phyloP scores from a whole-genome alignment of 73 alveolate species.

The Tetrahymena malaccensis region DNA sequence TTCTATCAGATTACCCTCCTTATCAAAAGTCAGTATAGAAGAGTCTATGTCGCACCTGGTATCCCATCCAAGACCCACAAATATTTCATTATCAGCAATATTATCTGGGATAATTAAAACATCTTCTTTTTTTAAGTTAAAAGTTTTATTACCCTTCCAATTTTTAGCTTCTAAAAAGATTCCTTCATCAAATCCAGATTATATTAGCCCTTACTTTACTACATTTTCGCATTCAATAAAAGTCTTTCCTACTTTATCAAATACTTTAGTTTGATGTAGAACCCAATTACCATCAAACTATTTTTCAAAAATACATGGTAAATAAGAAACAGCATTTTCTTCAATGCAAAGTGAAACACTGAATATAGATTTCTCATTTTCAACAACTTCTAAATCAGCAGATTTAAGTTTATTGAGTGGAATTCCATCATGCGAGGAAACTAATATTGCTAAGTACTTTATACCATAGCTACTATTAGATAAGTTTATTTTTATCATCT shows the following conservation, averaged over 20 bases:
- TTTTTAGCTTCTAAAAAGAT: not conserved
- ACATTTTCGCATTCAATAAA: not conserved
- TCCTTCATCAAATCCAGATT: not conserved
- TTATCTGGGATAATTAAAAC: not conserved
- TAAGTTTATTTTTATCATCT: not conserved
- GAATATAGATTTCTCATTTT: not conserved
- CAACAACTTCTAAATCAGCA: not conserved
- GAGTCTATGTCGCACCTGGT: not conserved
- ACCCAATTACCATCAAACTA: not conserved
- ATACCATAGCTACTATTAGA: not conserved
- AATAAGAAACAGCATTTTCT: not conserved
- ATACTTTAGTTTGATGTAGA: not conserved
- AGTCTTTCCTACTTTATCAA: not conserved
- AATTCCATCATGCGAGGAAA: not conserved
- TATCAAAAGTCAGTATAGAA: not conserved
- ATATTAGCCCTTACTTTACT: not conserved
- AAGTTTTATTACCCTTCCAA: not conserved
- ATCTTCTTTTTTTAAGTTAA: not conserved
- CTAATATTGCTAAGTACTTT: not conserved
- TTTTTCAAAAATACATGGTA: not conserved
- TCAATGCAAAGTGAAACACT: not conserved
- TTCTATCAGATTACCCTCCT: not conserved
- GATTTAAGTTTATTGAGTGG: not conserved
- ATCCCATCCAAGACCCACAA: not conserved
- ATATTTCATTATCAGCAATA: not conserved